These are phyloP conservation scores for Metschnikowia drakensbergensis DNA, from an alignment of 805 yeast genomes.

Conservation along the genomic window DNA sequence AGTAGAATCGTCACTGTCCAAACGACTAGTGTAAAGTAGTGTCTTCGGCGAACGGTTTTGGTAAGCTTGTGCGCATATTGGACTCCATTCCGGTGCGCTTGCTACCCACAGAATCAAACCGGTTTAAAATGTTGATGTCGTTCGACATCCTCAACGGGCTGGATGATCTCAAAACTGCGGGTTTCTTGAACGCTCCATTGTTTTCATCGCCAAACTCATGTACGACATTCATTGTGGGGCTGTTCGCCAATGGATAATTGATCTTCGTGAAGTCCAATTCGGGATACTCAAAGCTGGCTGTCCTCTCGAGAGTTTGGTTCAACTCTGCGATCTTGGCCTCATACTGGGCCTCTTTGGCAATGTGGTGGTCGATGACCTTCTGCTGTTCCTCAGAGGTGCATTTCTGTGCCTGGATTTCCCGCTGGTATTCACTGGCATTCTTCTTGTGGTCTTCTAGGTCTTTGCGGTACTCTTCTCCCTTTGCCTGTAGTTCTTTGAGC, in stretches of 20 bases:
- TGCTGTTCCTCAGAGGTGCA: neutral
- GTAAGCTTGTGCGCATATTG: constrained; percentile 1
- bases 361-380: neutral
- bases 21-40: neutral
- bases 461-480: neutral
- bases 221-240: neutral
- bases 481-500: neutral
- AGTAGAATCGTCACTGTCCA: no score
- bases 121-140: neutral
- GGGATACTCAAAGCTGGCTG: constrained; percentile 4
- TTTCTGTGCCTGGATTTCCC: neutral
- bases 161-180: neutral
- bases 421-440: neutral
- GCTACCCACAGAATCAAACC: neutral
- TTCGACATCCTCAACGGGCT: constrained; percentile 3
- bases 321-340: constrained; percentile 1
- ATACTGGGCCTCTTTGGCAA: neutral
- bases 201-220: constrained; percentile 3
- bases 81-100: constrained; percentile 2
- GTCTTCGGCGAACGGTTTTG: neutral
- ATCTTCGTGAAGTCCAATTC: constrained; percentile 12
- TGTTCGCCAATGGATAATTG: constrained; percentile 4
- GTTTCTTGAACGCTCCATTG: constrained; percentile 1
- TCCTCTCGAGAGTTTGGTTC: neutral
- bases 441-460: neutral